Base-by-base conservation (phyloP, 208 protist genomes). In the Trypanosoma grayi region DNA sequence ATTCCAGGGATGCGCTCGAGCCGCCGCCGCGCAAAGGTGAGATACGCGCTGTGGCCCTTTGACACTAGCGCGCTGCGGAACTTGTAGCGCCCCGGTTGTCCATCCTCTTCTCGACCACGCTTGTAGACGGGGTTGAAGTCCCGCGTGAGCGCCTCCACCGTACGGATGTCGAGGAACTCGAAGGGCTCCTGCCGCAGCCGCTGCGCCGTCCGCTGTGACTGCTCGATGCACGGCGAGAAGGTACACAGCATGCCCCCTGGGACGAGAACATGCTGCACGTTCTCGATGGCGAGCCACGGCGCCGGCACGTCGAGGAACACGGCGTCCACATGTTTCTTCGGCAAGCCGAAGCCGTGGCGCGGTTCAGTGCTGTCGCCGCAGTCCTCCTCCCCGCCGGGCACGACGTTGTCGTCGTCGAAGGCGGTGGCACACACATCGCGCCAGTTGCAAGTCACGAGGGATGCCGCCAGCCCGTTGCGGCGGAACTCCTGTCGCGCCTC, bases 151-250 rank as follows among this genome's bases (percentile, higher is more conserved):
- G 82, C 83, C 73, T 97, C 88, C 24, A 93, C 81, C 5, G 92
- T 97, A 33, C 89, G 86, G 27, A 97, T 81, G 59, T 94, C 84
- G 18, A 93, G 69, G 51, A 95, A 97, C 52, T 79, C 73, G 58
- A 83, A 70, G 28, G 82, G 79, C 6, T 70, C 57, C 37, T 89
- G 64, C 9, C 83, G 77, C 20, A 97, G 63, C 9, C 52, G 60
- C n/a, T 74, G 61, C 30, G 64, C 79, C 18, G 86, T 94, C 31
- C 87, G 79, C 78, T 97, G 93, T 1, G 85, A 85, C 74, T 97
- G 93, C 75, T 97, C 93, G 61, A 97, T 97, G 74, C 93, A 97
- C 5, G 93, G 93, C 3, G 90, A 96, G 60, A 96, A 97, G 57
- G 85, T 97, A 73, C 87, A 95, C 2, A 97, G 74, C 72, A 93